A percentile compares a stretch with the other conserved stretches of the same genome.
These are phyloP conservation scores for Haematococcus lacustris DNA, from an alignment of 139 green algal species.

Conservation along the genomic window DNA sequence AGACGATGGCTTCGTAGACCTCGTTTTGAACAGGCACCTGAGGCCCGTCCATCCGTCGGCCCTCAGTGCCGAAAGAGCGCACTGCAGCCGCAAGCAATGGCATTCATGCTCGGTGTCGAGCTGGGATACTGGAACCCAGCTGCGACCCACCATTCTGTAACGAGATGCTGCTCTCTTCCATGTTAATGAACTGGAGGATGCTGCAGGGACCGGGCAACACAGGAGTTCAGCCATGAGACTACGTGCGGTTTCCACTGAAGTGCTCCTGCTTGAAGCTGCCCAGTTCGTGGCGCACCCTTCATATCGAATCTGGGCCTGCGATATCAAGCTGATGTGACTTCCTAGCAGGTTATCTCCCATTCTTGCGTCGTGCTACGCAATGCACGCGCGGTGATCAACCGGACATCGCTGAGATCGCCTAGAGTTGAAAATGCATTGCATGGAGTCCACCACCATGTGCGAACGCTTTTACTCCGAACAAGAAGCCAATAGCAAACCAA, in stretches of 20 bases:
- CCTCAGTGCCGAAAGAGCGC: slow-evolving; percentile 86
- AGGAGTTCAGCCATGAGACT: background rate
- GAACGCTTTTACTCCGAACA: too few species aligned
- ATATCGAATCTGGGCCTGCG: slow-evolving; percentile 83
- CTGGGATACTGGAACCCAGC: background rate
- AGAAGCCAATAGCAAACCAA: too few species aligned
- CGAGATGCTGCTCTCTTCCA: slow-evolving; percentile 80
- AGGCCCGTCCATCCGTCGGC: slow-evolving; percentile 59
- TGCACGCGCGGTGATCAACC: too few species aligned
- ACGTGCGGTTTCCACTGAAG: background rate
- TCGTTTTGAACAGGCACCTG: slow-evolving; percentile 70
- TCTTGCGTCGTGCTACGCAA: too few species aligned
- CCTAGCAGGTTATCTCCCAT: too few species aligned
- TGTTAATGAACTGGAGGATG: slow-evolving; percentile 81
- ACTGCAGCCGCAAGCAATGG: too few species aligned
- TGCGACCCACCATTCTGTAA: slow-evolving; percentile 34
- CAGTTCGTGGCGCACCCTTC: slow-evolving; percentile 41
- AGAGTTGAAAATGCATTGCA: too few species aligned
- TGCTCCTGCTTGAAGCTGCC: background rate
- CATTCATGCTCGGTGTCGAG: background rate
- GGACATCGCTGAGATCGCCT: too few species aligned
- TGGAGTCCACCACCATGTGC: too few species aligned
- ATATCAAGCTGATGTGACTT: slow-evolving; percentile 70
- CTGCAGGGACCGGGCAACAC: background rate
- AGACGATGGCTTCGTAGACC: slow-evolving; percentile 91